Conservation (phyloP, 257 asterid genomes). For the Penstemon barbatus region DNA sequence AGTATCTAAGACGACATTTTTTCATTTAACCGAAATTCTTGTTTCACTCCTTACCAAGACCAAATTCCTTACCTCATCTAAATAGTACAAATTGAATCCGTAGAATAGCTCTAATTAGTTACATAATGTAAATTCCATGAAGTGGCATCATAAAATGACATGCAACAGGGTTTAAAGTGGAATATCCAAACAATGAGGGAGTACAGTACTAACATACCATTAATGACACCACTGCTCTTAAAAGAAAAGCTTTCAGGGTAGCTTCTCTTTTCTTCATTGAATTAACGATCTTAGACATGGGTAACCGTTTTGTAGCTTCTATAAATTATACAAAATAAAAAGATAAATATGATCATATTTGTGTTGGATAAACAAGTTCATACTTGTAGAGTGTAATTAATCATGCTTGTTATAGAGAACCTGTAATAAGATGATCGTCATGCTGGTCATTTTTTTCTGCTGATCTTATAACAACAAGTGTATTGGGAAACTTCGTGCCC, state of each 20-base stretch:
- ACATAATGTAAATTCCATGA: conserved; percentile 12
- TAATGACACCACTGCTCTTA: conserved; percentile 43
- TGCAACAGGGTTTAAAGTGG: too few species aligned
- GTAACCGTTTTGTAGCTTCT: conserved; percentile 48
- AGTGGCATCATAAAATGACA: not conserved
- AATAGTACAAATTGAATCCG: conserved; percentile 9
- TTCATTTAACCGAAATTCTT: too few species aligned
- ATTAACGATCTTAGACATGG: conserved; percentile 44
- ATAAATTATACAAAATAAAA: conserved; percentile 24
- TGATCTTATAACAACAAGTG: conserved; percentile 51
- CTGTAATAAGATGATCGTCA: conserved; percentile 36
- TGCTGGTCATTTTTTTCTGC: conserved; percentile 39
- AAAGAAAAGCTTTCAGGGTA: conserved; percentile 51
- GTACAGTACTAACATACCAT: conserved; percentile 40
- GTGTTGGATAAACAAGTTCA: conserved; percentile 29
- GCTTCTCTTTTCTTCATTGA: conserved; percentile 67
- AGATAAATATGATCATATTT: conserved; percentile 17
- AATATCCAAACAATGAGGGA: not conserved
- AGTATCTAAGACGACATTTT: too few species aligned
- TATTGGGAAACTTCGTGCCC: conserved; percentile 34
- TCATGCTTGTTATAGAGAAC: conserved; percentile 27
- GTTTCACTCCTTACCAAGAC: not conserved
- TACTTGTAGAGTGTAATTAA: conserved; percentile 21
- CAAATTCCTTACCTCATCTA: conserved; percentile 12
- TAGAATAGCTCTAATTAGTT: conserved; percentile 15